Base-by-base conservation (phyloP, 2,329 filamentous ascomycete species). In the Diaporthe velutina region DNA sequence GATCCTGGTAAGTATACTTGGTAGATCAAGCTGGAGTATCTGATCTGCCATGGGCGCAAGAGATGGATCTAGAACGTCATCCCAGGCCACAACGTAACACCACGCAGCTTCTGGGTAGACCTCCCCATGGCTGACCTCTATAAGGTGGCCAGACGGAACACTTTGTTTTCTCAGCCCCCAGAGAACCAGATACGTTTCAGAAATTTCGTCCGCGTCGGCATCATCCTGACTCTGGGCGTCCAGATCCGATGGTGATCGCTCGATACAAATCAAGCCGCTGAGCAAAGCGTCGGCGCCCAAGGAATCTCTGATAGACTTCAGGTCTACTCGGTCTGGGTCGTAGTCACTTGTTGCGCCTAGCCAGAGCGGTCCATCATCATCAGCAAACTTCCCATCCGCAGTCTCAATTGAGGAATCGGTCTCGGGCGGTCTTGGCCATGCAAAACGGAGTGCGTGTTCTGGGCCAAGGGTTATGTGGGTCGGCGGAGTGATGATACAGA, bases 301-400 rank as follows among this genome's bases (percentile, higher is more conserved):
- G 12, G 12, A 28, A 52, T 28, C 50, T 12, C n/a, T 25, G 50
- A n/a, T 15, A 10, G 50, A 52, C 50, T 52, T 52, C 12, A 52
- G 12, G n/a, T 52, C 50, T 13, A 25, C 50, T 25, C 50, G 8
- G n/a, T 52, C 50, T 52, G 50, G 50, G 12, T 52, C 50, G 50
- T 52, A 52, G 4, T 52, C 50, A 28, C n/a, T 52, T 52, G 50
- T 52, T 0, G 50, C n/a, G 12, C n/a, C n/a, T 28, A 52, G 50
- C 50, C 50, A 52, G 10, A 52, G n/a, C n/a, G 50, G 12, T 15
- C 10, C 12, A 15, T n/a, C n/a, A 8, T 6, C 12, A 52, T 3
- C 7, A 15, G n/a, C n/a, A 7, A 0, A 0, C 5, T 52, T 15
- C 19, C 28, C n/a, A 15, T 52, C n/a, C 0, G n/a, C n/a, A n/a